Base-by-base conservation (phyloP, 2,329 filamentous ascomycete species). In the Fusarium graminum region DNA sequence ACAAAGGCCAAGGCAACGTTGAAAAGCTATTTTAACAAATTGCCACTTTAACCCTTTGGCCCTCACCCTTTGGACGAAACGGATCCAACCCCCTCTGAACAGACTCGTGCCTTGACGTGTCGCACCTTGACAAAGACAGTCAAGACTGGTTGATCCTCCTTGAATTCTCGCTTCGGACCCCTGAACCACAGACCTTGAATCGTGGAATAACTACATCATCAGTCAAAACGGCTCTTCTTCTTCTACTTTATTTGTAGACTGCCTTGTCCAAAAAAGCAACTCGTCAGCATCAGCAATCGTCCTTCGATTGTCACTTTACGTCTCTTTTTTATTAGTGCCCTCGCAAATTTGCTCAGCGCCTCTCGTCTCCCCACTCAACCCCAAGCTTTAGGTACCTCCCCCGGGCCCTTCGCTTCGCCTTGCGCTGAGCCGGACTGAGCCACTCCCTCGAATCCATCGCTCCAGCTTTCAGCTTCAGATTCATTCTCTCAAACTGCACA, bases 41-140 rank as follows among this genome's bases (percentile, higher is more conserved):
- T 36, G 34, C 34, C 34, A 36, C 34, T 9, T 36, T 22, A 22
- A 16, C 34, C 34, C 16, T 36, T 36, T 36, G 3, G 16, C 34
- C n/a, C 10, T 10, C n/a, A 16, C 28, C 28, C 28, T 29, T 29
- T 32, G 60, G 51, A 52, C 64, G 55, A 61, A 68, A 56, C 65
- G 59, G 59, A 57, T 53, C 50, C 34, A 39, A 56, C 52, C 51
- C 51, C 60, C 57, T 67, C 59, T 54, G 46, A 69, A 69, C 61
- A 67, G 43, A 59, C 54, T 69, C 38, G 52, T 63, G 32, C 52
- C 55, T 67, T 57, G 66, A 68, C 66, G 66, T 69, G 66, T 69
- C 62, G 66, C 53, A 68, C 65, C 49, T 69, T 63, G 38, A 55
- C 59, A 61, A 63, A 69, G 59, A 68, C 39, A 57, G 65, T 51